These are phyloP conservation scores for Trichoderma sp. DNA, from an alignment of 2,329 filamentous ascomycete genomes.

Conservation along the genomic window DNA sequence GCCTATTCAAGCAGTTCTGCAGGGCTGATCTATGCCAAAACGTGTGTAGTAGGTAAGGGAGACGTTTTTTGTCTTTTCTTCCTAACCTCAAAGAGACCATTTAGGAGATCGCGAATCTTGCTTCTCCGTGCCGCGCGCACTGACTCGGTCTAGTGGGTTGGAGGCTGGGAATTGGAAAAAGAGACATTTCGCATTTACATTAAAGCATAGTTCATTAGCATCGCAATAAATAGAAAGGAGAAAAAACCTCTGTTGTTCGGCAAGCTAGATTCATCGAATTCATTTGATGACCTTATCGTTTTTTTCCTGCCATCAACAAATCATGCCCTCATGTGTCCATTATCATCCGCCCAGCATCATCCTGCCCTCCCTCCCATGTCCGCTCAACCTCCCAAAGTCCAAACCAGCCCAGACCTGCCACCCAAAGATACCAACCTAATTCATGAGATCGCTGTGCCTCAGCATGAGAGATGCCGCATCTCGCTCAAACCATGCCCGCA, in stretches of 20 bases:
- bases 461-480: conserved; percentile 17
- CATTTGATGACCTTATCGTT: conserved; percentile 27
- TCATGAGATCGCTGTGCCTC: conserved; percentile 24
- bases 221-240: conserved; percentile 29
- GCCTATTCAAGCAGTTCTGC: conserved; percentile 21
- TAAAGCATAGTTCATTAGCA: not conserved
- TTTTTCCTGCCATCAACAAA: conserved; percentile 27
- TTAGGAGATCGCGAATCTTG: conserved; percentile 12
- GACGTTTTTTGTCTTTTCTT: not conserved
- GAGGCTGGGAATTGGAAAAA: not conserved
- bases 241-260: conserved; percentile 25
- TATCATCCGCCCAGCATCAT: conserved; percentile 29
- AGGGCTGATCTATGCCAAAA: conserved; percentile 23
- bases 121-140: not conserved
- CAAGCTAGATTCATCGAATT: conserved; percentile 29
- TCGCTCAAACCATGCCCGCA: conserved; percentile 14
- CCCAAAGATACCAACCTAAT: conserved; percentile 20
- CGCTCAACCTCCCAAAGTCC: conserved; percentile 20
- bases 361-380: not conserved
- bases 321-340: conserved; percentile 31
- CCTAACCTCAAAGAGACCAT: conserved; percentile 21
- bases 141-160: not conserved
- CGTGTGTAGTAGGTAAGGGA: not conserved
- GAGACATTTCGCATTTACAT: conserved; percentile 8
- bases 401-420: conserved; percentile 23